Conservation (phyloP, 306 rosid genomes). For the Ormosia emarginata region DNA sequence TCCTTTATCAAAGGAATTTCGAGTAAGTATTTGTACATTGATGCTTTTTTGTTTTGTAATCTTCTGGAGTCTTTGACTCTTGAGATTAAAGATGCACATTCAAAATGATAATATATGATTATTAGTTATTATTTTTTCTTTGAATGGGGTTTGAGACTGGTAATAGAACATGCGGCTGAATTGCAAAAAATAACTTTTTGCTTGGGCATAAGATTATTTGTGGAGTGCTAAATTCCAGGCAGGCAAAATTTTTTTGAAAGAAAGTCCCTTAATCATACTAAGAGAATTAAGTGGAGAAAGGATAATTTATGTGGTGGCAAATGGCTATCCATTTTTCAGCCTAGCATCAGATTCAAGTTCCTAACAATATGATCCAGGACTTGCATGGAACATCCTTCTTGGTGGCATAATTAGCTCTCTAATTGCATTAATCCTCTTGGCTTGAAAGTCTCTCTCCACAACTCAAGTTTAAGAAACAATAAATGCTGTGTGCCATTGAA, state of each 20-base stretch:
- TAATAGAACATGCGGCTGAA: not conserved
- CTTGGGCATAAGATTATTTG: not conserved
- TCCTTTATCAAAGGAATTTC: slow-evolving; percentile 84
- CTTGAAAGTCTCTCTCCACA: not conserved
- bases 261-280: not conserved
- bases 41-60: not conserved
- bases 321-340: not conserved
- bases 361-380: not conserved
- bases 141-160: slow-evolving; percentile 4
- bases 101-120: not conserved
- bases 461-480: not conserved
- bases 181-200: not conserved
- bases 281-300: not conserved
- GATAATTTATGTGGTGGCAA: not conserved
- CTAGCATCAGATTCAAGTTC: slow-evolving; percentile 1
- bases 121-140: slow-evolving; percentile 7
- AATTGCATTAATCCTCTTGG: not conserved
- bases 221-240: not conserved
- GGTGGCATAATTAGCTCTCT: slow-evolving; percentile 8
- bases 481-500: not conserved
- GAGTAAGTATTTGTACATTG: slow-evolving; percentile 51
- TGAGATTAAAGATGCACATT: slow-evolving; percentile 12
- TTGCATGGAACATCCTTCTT: slow-evolving; percentile 18
- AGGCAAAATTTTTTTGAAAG: not conserved
- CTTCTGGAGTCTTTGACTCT: not conserved